Percentiles rank a stretch among this genome's conserved stretches.
Evolutionary conservation across 148 eudicot genomes (phyloP).

Genomic region (Linanthus parryae): DNA sequence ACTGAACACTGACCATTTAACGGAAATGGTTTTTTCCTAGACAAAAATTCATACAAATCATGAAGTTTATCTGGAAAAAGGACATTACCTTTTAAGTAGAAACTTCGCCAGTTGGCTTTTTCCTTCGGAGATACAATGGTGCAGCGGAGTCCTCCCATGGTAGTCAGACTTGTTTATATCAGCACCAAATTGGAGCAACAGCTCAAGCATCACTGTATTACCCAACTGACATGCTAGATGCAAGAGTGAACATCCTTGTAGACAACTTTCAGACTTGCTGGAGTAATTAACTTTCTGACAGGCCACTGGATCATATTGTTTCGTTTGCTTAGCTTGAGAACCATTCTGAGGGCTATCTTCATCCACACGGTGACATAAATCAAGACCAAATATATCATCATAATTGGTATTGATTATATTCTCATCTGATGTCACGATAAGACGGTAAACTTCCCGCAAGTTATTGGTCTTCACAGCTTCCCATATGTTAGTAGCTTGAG

Average conservation of each 20-base stretch:
- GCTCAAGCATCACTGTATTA: conserved; percentile 70
- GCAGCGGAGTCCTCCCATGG: conserved; percentile 92
- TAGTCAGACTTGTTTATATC: conserved; percentile 74
- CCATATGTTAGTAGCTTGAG: conserved; percentile 59
- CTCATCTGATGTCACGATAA: conserved; percentile 50
- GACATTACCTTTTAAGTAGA: conserved; percentile 74
- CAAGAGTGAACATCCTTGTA: conserved; percentile 74
- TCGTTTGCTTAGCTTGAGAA: conserved; percentile 24
- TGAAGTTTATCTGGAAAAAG: background rate
- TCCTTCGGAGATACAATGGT: conserved; percentile 71
- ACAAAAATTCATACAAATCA: too few species aligned
- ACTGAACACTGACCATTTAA: too few species aligned
- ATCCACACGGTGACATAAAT: conserved; percentile 18
- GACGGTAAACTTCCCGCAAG: conserved; percentile 65
- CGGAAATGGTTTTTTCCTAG: too few species aligned
- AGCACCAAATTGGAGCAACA: conserved; percentile 82
- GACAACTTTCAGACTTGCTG: conserved; percentile 47
- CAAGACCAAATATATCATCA: conserved; percentile 36
- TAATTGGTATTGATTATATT: conserved; percentile 59
- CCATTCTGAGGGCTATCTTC: conserved; percentile 24
- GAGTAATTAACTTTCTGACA: conserved; percentile 43
- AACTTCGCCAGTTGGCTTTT: conserved; percentile 75
- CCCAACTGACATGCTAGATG: conserved; percentile 80
- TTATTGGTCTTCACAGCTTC: conserved; percentile 72
- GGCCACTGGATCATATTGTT: conserved; percentile 33